Percentiles rank a stretch among this genome's conserved stretches.
Evolutionary conservation across 1,139 yeast species (phyloP).

Genomic region (Meyerozyma elateridarum): DNA sequence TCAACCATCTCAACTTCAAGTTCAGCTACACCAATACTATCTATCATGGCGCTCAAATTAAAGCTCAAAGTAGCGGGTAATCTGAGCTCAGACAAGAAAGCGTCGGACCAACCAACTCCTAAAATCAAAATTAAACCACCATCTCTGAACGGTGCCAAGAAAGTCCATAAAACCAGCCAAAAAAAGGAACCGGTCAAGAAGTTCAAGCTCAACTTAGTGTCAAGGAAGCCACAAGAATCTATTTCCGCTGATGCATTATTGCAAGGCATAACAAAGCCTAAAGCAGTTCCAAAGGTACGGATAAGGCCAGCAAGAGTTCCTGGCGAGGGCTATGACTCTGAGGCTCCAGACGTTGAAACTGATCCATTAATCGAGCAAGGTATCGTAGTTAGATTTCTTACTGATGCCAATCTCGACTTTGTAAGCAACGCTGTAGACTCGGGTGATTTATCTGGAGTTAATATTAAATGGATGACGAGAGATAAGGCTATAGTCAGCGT

Average conservation of each 20-base stretch:
- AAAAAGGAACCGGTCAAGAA: slow-evolving; percentile 20
- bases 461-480: slow-evolving; percentile 76
- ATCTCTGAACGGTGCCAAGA: slow-evolving; percentile 7
- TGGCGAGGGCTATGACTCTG: slow-evolving; percentile 96
- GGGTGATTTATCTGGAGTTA: slow-evolving; percentile 72
- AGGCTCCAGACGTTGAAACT: slow-evolving; percentile 93
- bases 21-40: not conserved
- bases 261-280: not conserved
- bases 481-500: slow-evolving; percentile 67
- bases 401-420: slow-evolving; percentile 73
- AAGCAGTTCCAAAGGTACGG: slow-evolving; percentile 57
- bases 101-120: slow-evolving; percentile 11
- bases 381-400: slow-evolving; percentile 68
- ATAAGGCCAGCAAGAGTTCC: slow-evolving; percentile 83
- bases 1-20: not conserved
- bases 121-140: slow-evolving; percentile 19
- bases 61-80: slow-evolving; percentile 19
- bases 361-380: slow-evolving; percentile 93
- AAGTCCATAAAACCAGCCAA: slow-evolving; percentile 10
- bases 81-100: slow-evolving; percentile 4
- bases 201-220: slow-evolving; percentile 18
- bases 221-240: slow-evolving; percentile 6
- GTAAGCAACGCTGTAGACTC: slow-evolving; percentile 76
- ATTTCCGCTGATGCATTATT: not conserved
- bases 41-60: slow-evolving; percentile 19